Conservation (phyloP, 805 yeast genomes). For the Wickerhamomyces chambardii region DNA sequence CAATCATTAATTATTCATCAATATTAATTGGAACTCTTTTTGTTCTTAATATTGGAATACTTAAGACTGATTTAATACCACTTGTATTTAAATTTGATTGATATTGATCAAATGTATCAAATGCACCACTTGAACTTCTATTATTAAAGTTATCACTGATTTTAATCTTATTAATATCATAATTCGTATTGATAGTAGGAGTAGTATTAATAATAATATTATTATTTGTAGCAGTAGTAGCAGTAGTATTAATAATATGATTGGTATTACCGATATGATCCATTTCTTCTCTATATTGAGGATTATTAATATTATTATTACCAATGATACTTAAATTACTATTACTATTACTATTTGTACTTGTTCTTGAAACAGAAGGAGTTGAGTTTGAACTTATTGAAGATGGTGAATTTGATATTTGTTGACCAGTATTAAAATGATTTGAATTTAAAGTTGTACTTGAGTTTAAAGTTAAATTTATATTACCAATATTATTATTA, state of each 20-base stretch:
- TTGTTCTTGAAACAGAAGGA: neutral
- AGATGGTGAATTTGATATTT: neutral
- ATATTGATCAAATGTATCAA: no score
- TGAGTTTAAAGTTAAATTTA: neutral
- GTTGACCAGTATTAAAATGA: neutral
- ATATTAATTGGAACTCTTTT: conserved; percentile 3
- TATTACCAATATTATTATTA: neutral
- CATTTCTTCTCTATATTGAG: no score
- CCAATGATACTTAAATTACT: no score
- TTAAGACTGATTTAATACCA: conserved; percentile 3
- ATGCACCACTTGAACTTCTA: no score
- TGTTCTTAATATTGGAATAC: conserved; percentile 15
- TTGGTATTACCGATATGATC: neutral
- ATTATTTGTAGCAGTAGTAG: no score
- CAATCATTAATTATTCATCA: neutral
- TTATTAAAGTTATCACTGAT: no score
- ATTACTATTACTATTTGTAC: no score
- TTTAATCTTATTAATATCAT: no score
- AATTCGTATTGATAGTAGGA: no score
- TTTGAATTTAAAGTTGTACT: neutral
- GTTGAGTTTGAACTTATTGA: neutral
- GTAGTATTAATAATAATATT: no score
- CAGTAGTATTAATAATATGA: conserved; percentile 1
- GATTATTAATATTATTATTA: no score
- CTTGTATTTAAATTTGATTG: no score